Conservation (phyloP, 2,329 filamentous ascomycete species). For the Trichoderma endophyticum region DNA sequence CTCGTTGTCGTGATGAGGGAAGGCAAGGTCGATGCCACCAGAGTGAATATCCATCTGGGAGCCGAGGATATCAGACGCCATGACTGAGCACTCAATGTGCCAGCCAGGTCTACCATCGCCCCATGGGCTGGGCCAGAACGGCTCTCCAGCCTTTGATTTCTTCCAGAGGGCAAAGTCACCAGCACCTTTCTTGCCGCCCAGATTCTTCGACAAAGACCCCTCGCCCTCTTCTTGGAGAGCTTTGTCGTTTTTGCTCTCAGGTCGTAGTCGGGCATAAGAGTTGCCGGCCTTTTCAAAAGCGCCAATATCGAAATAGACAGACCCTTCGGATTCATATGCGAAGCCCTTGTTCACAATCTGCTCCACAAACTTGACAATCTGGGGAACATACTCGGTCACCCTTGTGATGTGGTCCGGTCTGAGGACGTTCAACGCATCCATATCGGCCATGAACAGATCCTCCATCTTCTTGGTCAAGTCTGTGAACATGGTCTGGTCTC, state of each 20-base stretch:
- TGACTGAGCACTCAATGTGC: slow-evolving; percentile 96
- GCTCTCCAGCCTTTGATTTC: slow-evolving; percentile 85
- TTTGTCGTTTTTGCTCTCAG: slow-evolving; percentile 81
- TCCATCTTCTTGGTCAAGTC: slow-evolving; percentile 84
- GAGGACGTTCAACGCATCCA: slow-evolving; percentile 81
- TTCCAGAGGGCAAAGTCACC: slow-evolving; percentile 96
- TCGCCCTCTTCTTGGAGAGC: slow-evolving; percentile 85
- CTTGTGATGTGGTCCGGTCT: slow-evolving; percentile 78
- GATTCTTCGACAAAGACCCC: slow-evolving; percentile 66
- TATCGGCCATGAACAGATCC: slow-evolving; percentile 81
- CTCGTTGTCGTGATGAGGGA: slow-evolving; percentile 93
- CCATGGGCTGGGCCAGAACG: slow-evolving; percentile 85
- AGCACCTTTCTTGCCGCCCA: slow-evolving; percentile 66
- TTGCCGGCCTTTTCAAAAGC: slow-evolving; percentile 83
- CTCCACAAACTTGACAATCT: slow-evolving; percentile 83
- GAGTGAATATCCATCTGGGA: slow-evolving; percentile 88
- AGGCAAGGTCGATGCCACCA: slow-evolving; percentile 85
- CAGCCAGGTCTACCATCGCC: slow-evolving; percentile 85
- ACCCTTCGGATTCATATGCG: slow-evolving; percentile 77
- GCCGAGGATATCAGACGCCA: slow-evolving; percentile 88
- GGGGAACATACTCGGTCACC: slow-evolving; percentile 87
- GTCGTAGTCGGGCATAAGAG: slow-evolving; percentile 79
- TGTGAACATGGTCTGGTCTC: slow-evolving; percentile 73
- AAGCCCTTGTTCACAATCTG: slow-evolving; percentile 81
- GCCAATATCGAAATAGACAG: slow-evolving; percentile 89